Evolutionary conservation across 106 monocot species (phyloP).

Genomic region (Allium cepa): DNA sequence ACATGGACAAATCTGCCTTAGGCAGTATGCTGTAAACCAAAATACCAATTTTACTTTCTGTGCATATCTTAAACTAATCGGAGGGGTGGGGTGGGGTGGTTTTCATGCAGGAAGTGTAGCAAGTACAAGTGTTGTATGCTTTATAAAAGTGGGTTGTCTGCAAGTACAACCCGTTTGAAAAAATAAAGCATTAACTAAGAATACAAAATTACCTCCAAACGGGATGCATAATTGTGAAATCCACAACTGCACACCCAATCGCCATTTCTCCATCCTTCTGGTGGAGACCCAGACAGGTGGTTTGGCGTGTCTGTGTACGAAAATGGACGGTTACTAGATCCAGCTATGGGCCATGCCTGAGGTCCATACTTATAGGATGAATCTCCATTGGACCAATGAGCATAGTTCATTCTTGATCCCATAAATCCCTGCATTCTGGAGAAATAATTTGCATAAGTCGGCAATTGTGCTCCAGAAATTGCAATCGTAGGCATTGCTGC

Average conservation of each 20-base stretch:
- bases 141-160: too few relatives aligned
- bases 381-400: slow-evolving; percentile 36
- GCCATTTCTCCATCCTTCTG: slow-evolving; percentile 81
- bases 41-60: too few relatives aligned
- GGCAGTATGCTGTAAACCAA: too few relatives aligned
- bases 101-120: too few relatives aligned
- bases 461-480: slow-evolving; percentile 50
- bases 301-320: slow-evolving; percentile 20
- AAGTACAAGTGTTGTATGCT: too few relatives aligned
- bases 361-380: slow-evolving; percentile 41
- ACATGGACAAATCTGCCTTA: too few relatives aligned
- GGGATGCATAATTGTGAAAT: slow-evolving; percentile 96
- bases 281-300: slow-evolving; percentile 29
- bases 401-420: slow-evolving; percentile 62
- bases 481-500: slow-evolving; percentile 69
- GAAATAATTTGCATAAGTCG: slow-evolving; percentile 73
- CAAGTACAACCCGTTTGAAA: too few relatives aligned
- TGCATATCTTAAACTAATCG: too few relatives aligned
- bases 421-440: slow-evolving; percentile 44
- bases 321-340: slow-evolving; percentile 20
- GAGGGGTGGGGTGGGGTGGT: too few relatives aligned
- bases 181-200: neutral
- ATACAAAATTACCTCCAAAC: slow-evolving; percentile 48
- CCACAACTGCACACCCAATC: slow-evolving; percentile 98
- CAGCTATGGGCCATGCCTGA: slow-evolving; percentile 37